Conservation (phyloP, 768 basidiomycete species). For the Suillus lakei region DNA sequence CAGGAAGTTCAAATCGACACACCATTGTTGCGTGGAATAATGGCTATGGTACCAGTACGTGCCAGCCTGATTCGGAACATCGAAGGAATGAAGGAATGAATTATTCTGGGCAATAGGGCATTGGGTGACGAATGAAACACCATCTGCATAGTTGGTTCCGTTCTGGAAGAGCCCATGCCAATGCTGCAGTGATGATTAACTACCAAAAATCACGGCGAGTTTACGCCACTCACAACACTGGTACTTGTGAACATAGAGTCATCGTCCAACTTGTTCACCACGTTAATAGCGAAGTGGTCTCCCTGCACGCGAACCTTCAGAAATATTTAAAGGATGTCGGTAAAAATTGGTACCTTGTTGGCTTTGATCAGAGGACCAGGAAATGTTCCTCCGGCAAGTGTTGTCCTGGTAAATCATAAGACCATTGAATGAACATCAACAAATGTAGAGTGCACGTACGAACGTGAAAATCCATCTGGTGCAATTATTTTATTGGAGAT, state of each 20-base stretch:
- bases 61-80: slow-evolving; percentile 21
- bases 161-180: neutral
- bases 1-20: neutral
- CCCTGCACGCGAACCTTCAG: neutral
- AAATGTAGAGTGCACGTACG: neutral
- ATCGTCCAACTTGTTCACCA: neutral
- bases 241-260: neutral
- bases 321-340: neutral
- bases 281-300: neutral
- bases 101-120: neutral
- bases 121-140: neutral
- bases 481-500: neutral
- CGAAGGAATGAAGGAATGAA: neutral
- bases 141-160: neutral
- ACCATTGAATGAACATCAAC: neutral
- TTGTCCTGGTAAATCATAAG: neutral
- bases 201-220: neutral
- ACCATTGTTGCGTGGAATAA: slow-evolving; percentile 39
- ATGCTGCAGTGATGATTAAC: neutral
- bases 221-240: neutral
- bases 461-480: neutral
- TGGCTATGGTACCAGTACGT: slow-evolving; percentile 44
- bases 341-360: neutral
- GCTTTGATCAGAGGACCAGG: neutral
- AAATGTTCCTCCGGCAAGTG: neutral